Evolutionary conservation across 2,329 filamentous ascomycete species (phyloP).

Genomic region (Graphilbum sp.): DNA sequence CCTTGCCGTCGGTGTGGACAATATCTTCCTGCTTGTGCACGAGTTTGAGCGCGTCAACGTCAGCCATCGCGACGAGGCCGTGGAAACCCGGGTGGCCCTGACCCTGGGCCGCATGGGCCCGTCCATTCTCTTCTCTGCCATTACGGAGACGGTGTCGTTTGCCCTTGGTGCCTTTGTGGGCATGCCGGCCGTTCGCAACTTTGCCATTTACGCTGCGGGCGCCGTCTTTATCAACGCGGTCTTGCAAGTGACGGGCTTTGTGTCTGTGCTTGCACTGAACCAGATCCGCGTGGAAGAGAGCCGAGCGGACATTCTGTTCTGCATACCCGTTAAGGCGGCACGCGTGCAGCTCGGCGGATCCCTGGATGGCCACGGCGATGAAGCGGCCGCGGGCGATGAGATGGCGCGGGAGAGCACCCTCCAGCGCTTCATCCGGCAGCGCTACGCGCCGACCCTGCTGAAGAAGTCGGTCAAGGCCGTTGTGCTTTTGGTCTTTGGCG

Average conservation of each 20-base stretch:
- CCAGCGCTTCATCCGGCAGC: constrained; percentile 78
- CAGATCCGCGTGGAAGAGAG: constrained; percentile 79
- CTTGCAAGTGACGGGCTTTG: constrained; percentile 94
- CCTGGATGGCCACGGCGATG: constrained; percentile 14
- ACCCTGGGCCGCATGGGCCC: constrained; percentile 93
- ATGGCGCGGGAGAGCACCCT: constrained; percentile 69
- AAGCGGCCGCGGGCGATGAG: constrained; percentile 46
- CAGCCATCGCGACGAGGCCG: constrained; percentile 74
- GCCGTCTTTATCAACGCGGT: constrained; percentile 94
- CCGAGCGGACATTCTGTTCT: constrained; percentile 84
- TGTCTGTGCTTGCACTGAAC: constrained; percentile 80
- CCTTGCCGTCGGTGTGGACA: constrained; percentile 90
- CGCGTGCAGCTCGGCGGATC: constrained; percentile 23
- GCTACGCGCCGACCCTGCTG: constrained; percentile 70
- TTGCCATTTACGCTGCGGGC: constrained; percentile 88
- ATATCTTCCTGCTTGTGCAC: constrained; percentile 96
- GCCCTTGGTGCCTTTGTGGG: constrained; percentile 83
- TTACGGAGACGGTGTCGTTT: constrained; percentile 88
- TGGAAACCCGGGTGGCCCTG: constrained; percentile 72
- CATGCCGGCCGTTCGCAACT: constrained; percentile 96
- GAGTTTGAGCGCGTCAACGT: constrained; percentile 93
- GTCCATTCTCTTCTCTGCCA: constrained; percentile 87
- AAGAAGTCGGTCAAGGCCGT: constrained; percentile 63
- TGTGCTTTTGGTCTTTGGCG: constrained; percentile 69
- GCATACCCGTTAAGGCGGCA: constrained; percentile 62